A percentile compares a stretch with the other conserved stretches of the same genome.
Conservation (phyloP, 352 stramenopile species). For the Pythium oligandrum region DNA sequence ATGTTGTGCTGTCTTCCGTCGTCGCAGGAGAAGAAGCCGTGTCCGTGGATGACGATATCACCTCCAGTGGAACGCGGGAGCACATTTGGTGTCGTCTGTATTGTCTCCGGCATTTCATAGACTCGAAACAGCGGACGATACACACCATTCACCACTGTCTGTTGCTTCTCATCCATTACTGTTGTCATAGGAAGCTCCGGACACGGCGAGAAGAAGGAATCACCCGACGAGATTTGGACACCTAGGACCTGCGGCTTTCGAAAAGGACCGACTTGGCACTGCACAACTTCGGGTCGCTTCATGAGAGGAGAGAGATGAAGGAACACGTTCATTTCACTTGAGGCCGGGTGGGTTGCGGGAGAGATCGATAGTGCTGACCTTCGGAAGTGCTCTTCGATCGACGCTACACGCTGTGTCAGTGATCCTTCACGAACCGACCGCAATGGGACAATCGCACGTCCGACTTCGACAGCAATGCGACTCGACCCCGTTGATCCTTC, state of each 20-base stretch:
- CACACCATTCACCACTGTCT: background rate
- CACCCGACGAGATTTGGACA: slow-evolving; percentile 62
- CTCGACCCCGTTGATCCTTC: no score
- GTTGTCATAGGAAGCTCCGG: background rate
- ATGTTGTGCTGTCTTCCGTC: slow-evolving; percentile 14
- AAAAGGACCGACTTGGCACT: slow-evolving; percentile 27
- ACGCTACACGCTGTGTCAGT: slow-evolving; percentile 20
- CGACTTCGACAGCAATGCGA: slow-evolving; percentile 25
- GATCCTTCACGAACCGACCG: slow-evolving; percentile 34
- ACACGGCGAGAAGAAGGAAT: slow-evolving; percentile 42
- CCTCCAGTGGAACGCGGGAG: slow-evolving; percentile 53
- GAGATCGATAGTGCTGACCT: slow-evolving; percentile 4
- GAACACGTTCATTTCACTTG: slow-evolving; percentile 49
- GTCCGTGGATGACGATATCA: slow-evolving; percentile 38
- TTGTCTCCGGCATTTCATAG: slow-evolving; percentile 41
- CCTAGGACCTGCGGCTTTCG: slow-evolving; percentile 27
- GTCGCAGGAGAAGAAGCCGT: slow-evolving; percentile 35
- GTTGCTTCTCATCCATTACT: no score
- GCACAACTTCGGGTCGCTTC: slow-evolving; percentile 32
- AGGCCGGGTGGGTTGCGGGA: background rate
- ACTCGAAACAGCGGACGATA: slow-evolving; percentile 28
- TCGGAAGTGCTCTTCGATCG: slow-evolving; percentile 54
- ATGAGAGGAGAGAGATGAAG: slow-evolving; percentile 58
- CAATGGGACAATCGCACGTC: slow-evolving; percentile 30
- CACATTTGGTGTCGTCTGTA: slow-evolving; percentile 34